Evolutionary conservation across 2,329 filamentous ascomycete species (phyloP).

Genomic region (Sporothrix luriei): DNA sequence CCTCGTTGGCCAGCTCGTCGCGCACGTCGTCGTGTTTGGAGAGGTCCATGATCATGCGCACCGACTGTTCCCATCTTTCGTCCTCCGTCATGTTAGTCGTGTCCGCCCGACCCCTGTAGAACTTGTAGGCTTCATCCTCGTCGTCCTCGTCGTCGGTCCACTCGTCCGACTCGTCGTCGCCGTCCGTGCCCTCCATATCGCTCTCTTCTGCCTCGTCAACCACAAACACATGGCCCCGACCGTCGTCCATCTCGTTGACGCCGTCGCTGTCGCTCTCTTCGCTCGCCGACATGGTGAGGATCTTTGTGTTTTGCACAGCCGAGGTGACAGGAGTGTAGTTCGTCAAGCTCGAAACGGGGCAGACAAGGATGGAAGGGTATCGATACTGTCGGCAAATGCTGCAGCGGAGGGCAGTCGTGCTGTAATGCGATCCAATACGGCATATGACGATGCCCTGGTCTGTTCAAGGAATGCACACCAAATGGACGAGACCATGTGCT

Average conservation of each 20-base stretch:
- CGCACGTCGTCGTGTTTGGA: not conserved
- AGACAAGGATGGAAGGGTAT: not conserved
- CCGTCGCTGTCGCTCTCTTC: constrained; percentile 3
- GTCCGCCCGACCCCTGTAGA: too few species aligned
- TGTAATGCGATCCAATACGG: not conserved
- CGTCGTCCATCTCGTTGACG: constrained; percentile 2
- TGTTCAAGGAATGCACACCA: not conserved
- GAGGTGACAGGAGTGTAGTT: not conserved
- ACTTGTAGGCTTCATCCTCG: not conserved
- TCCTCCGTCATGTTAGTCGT: not conserved
- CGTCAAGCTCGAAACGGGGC: not conserved
- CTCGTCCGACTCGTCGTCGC: constrained; percentile 9
- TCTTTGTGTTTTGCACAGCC: not conserved
- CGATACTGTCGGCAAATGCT: not conserved
- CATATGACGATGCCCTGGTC: not conserved
- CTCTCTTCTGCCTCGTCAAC: constrained; percentile 11
- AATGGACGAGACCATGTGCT: not conserved
- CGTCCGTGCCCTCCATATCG: not conserved
- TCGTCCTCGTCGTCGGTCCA: not conserved
- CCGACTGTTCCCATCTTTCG: not conserved
- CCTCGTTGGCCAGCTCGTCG: constrained; percentile 2
- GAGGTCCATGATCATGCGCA: not conserved
- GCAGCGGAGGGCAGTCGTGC: not conserved
- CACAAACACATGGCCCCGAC: not conserved
- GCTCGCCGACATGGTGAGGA: not conserved